Base-by-base conservation (phyloP, 2,329 filamentous ascomycete species). In the Microdochium paspali region DNA sequence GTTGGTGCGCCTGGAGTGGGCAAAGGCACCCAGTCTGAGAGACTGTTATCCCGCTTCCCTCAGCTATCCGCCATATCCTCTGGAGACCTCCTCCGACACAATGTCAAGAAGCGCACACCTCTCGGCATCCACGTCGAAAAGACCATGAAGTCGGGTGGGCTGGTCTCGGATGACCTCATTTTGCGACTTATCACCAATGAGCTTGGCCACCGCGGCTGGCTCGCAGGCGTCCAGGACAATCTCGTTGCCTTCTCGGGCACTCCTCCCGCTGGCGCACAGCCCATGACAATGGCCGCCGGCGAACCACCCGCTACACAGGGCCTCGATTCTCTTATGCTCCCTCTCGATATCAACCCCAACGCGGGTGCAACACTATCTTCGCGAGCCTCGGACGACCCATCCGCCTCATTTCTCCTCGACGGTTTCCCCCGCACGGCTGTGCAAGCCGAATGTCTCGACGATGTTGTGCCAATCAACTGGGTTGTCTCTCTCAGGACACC, bases 1-100 rank as follows among this genome's bases (percentile, higher is more conserved):
- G 81, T 98, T 58, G 93, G 93, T 58, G 90, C 91, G 46, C 93
- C 93, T n/a, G 90, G 90, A 49, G 93, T 95, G 49, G 93, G 93
- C 53, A 98, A 98, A 67, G 93, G 91, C 53, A 98, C 93, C 3
- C 93, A 98, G 71, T 89, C 88, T 46, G 87, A 95, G 66, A 82
- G 93, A 51, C 74, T 98, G 52, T 82, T 97, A 56, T 74, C 83
- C 56, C 82, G 87, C 55, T 98, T 93, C 62, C 88, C 90, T 3
- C 87, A 96, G 61, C 74, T 98, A 44, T 85, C 88, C 46, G 84
- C 90, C 18, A 91, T 98, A 66, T 95, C 89, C 67, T 95, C 93
- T 3, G 93, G 93, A 51, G 91, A 98, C 66, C 73, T 98, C 15
- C 72, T 98, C 49, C 84, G 93, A 52, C 82, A 89, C 62, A 95